These are phyloP conservation scores for Xylaria sp. DNA, from an alignment of 2,329 filamentous ascomycete genomes.

Conservation along the genomic window DNA sequence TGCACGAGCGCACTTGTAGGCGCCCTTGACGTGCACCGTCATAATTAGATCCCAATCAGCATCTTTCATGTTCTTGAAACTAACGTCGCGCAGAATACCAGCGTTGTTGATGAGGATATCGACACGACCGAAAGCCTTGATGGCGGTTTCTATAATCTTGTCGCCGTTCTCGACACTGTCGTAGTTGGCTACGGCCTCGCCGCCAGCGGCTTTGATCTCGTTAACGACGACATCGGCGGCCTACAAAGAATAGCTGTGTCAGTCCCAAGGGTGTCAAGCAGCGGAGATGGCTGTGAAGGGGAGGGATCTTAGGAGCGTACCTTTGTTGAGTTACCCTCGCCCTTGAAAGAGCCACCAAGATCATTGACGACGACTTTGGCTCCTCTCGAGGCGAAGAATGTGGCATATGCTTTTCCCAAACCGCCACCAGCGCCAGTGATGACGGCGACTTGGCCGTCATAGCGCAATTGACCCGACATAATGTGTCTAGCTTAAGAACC, in stretches of 20 bases:
- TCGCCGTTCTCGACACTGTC: slow-evolving; percentile 93
- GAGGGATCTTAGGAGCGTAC: slow-evolving; percentile 53
- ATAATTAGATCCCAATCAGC: slow-evolving; percentile 95
- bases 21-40: slow-evolving; percentile 88
- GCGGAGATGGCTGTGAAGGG: background rate
- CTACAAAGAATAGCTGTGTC: slow-evolving; percentile 49
- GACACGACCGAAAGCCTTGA: slow-evolving; percentile 81
- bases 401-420: slow-evolving; percentile 79
- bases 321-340: slow-evolving; percentile 86
- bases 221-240: slow-evolving; percentile 83
- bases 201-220: slow-evolving; percentile 84
- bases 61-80: slow-evolving; percentile 99
- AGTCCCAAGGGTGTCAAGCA: slow-evolving; percentile 26
- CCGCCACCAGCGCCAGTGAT: slow-evolving; percentile 87
- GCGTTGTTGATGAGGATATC: slow-evolving; percentile 98
- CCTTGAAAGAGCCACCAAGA: slow-evolving; percentile 89
- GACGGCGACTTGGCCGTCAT: slow-evolving; percentile 87
- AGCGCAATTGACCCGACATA: slow-evolving; percentile 60
- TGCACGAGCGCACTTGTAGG: slow-evolving; percentile 93
- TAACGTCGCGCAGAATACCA: slow-evolving; percentile 90
- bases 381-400: slow-evolving; percentile 90
- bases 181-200: slow-evolving; percentile 97
- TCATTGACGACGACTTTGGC: slow-evolving; percentile 98
- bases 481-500: slow-evolving; percentile 22
- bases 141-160: slow-evolving; percentile 88